Evolutionary conservation across 2,329 filamentous ascomycete genomes (phyloP).

Genomic region (Phoma sp.): DNA sequence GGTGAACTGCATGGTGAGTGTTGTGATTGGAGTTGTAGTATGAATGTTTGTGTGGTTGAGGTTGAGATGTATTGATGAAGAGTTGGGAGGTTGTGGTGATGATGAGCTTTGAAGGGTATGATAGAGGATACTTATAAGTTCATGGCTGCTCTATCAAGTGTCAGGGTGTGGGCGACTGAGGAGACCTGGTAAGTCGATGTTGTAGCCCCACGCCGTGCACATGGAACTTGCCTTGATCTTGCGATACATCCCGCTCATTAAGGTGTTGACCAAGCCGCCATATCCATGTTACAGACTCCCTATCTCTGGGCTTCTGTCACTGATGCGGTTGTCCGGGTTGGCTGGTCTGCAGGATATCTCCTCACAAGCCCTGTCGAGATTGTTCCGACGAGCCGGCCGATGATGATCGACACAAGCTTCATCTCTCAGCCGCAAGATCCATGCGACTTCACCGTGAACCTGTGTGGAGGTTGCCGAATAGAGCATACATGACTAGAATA

Average conservation of each 20-base stretch:
- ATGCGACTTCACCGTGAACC: background rate
- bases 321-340: background rate
- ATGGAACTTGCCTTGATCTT: background rate
- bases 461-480: background rate
- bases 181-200: background rate
- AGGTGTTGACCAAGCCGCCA: background rate
- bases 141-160: too few species aligned
- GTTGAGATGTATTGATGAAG: background rate
- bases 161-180: background rate
- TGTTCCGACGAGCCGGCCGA: background rate
- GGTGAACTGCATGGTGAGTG: conserved; percentile 22
- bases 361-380: background rate
- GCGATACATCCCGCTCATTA: background rate
- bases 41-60: background rate
- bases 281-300: background rate
- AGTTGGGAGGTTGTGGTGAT: background rate
- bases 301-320: conserved; percentile 5
- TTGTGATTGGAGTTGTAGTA: too few species aligned
- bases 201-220: background rate
- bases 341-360: background rate
- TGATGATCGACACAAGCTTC: background rate
- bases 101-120: background rate
- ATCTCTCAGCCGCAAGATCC: background rate
- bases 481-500: background rate
- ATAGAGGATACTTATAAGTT: background rate